A percentile compares a stretch with the other conserved stretches of the same genome.
phyloP scores from a whole-genome alignment of 768 basidiomycete species.

The Lentinus brumalis region DNA sequence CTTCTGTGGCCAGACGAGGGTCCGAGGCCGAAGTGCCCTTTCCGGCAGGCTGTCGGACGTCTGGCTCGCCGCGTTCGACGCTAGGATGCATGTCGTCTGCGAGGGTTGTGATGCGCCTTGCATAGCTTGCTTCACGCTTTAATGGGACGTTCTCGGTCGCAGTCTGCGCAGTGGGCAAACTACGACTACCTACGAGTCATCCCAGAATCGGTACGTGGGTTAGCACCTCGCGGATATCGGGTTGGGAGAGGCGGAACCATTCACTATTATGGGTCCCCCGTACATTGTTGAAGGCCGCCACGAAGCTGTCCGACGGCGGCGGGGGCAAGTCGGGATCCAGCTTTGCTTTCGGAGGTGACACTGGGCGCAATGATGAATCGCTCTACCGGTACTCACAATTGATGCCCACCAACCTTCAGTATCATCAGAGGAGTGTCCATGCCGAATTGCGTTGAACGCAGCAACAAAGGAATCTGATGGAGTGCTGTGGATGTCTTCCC shows the following conservation, averaged over 20 bases:
- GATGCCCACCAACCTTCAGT: background rate
- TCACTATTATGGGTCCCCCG: background rate
- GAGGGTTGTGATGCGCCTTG: background rate
- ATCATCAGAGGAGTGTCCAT: background rate
- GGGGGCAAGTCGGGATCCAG: conserved; percentile 4
- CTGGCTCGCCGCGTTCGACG: too few relatives aligned
- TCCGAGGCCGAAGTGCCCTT: too few relatives aligned
- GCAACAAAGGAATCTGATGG: conserved; percentile 16
- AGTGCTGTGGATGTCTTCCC: background rate
- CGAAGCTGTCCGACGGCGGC: background rate
- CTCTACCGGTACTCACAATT: too few relatives aligned
- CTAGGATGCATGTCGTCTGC: background rate
- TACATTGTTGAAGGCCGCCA: background rate
- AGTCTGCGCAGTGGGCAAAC: background rate
- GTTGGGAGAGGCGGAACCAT: background rate
- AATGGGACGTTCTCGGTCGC: background rate
- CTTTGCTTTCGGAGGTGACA: conserved; percentile 4
- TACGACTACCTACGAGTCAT: background rate
- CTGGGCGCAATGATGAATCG: background rate
- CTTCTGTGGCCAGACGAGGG: too few relatives aligned
- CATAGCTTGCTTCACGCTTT: too few relatives aligned
- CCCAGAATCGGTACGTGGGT: background rate
- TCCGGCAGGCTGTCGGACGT: too few relatives aligned
- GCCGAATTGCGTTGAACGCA: conserved; percentile 6
- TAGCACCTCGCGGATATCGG: background rate